Percentiles rank a stretch among this genome's conserved stretches.
Conservation (phyloP, 768 basidiomycete species). For the Lyophyllum atratum region DNA sequence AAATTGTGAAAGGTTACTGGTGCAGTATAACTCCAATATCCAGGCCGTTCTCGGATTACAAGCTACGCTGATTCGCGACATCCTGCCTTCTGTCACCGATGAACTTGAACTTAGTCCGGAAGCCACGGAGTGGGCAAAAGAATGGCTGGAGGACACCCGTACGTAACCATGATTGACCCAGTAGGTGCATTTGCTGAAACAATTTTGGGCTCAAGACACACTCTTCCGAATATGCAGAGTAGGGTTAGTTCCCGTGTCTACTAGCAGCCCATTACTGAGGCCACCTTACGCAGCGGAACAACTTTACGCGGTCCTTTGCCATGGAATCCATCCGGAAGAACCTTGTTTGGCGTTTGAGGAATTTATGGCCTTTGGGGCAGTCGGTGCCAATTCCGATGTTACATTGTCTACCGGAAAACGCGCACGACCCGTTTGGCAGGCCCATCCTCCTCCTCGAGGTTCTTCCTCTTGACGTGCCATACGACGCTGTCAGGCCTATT, state of each 20-base stretch:
- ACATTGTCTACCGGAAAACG: constrained; percentile 54
- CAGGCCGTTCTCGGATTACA: constrained; percentile 50
- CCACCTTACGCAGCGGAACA: constrained; percentile 53
- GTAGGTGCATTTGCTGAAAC: constrained; percentile 8
- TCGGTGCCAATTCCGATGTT: constrained; percentile 37
- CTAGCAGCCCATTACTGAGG: constrained; percentile 9
- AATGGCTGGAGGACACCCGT: constrained; percentile 72
- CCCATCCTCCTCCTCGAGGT: constrained; percentile 63
- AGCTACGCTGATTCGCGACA: constrained; percentile 50
- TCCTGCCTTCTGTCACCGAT: constrained; percentile 60
- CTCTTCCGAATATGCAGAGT: constrained; percentile 68
- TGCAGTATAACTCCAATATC: constrained; percentile 52
- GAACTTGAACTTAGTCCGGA: constrained; percentile 54
- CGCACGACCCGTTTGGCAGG: constrained; percentile 62
- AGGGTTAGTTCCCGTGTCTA: constrained; percentile 25
- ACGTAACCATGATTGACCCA: constrained; percentile 27
- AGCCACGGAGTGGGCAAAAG: constrained; percentile 51
- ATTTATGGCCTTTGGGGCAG: constrained; percentile 38
- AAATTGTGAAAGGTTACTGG: constrained; percentile 49
- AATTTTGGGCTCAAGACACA: constrained; percentile 37
- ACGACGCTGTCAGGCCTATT: constrained; percentile 39
- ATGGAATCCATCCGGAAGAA: constrained; percentile 58
- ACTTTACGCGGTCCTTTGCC: constrained; percentile 63
- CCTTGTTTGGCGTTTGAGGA: constrained; percentile 57
- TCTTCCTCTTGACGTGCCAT: constrained; percentile 37